These are phyloP conservation scores for Leccinellum luteum DNA, from an alignment of 768 basidiomycete species.

Conservation along the genomic window DNA sequence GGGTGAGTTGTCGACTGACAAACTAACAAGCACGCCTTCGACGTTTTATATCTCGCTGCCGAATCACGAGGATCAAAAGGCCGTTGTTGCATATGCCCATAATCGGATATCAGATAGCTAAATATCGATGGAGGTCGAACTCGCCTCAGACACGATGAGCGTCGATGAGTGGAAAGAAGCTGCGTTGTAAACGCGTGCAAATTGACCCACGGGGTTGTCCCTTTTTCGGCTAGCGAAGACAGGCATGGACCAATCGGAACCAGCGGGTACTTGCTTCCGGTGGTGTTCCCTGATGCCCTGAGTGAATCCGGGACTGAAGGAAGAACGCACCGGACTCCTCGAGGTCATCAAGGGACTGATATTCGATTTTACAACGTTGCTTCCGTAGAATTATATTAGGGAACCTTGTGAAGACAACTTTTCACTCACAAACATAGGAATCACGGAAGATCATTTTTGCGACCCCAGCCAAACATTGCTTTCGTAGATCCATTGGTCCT, in stretches of 20 bases:
- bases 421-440: neutral
- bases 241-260: neutral
- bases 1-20: neutral
- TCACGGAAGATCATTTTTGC: neutral
- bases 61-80: neutral
- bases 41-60: slow-evolving; percentile 15
- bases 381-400: neutral
- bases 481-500: neutral
- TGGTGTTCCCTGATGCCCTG: neutral
- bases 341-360: slow-evolving; percentile 9
- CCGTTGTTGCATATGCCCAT: neutral
- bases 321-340: neutral
- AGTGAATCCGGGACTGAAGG: neutral
- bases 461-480: neutral
- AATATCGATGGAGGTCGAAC: neutral
- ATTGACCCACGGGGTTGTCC: neutral
- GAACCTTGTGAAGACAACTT: neutral
- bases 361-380: neutral
- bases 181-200: slow-evolving; percentile 3
- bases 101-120: slow-evolving; percentile 3
- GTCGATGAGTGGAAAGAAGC: slow-evolving; percentile 11
- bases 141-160: slow-evolving; percentile 17
- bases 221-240: neutral
- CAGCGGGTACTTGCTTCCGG: slow-evolving; percentile 1
- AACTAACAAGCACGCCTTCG: neutral